phyloP scores from a whole-genome alignment of 73 alveolate genomes.

The Tetrahymena borealis region DNA sequence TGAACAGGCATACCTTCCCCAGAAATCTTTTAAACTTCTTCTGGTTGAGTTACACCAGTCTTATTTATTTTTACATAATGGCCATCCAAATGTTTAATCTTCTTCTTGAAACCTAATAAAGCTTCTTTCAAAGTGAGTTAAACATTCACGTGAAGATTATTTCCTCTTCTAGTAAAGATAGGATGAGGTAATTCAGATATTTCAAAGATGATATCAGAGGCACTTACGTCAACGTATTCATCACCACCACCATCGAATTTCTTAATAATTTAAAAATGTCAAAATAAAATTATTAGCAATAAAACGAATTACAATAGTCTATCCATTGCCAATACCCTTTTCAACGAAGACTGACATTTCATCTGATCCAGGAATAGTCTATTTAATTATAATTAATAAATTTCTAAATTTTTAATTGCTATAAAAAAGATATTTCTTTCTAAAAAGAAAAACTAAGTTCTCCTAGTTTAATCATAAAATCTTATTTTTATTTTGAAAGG shows the following conservation, averaged over 20 bases:
- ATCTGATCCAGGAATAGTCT: conserved; percentile 69
- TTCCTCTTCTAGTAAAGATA: conserved; percentile 78
- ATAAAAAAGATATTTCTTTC: too few species aligned
- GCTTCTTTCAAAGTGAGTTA: conserved; percentile 89
- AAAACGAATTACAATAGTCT: conserved; percentile 37
- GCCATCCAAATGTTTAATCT: conserved; percentile 88
- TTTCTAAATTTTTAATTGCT: not conserved
- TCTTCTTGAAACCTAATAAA: conserved; percentile 84
- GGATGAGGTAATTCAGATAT: conserved; percentile 65
- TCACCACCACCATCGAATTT: conserved; percentile 76
- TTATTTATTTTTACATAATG: conserved; percentile 78
- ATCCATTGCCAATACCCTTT: conserved; percentile 76
- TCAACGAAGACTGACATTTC: conserved; percentile 71
- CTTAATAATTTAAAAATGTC: not conserved
- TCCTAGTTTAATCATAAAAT: too few species aligned
- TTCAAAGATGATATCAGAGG: conserved; percentile 69
- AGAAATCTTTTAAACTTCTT: conserved; percentile 62
- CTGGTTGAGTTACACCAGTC: conserved; percentile 86
- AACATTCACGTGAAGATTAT: conserved; percentile 69
- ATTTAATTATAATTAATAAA: not conserved
- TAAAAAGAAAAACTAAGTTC: too few species aligned
- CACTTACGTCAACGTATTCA: conserved; percentile 67
- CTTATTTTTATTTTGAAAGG: too few species aligned
- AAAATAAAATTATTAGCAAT: too few species aligned
- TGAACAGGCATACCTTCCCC: conserved; percentile 98